A percentile compares a stretch with the other conserved stretches of the same genome.
These are phyloP conservation scores for Kodamaea kakaduensis DNA, from an alignment of 805 yeast species.

Conservation along the genomic window DNA sequence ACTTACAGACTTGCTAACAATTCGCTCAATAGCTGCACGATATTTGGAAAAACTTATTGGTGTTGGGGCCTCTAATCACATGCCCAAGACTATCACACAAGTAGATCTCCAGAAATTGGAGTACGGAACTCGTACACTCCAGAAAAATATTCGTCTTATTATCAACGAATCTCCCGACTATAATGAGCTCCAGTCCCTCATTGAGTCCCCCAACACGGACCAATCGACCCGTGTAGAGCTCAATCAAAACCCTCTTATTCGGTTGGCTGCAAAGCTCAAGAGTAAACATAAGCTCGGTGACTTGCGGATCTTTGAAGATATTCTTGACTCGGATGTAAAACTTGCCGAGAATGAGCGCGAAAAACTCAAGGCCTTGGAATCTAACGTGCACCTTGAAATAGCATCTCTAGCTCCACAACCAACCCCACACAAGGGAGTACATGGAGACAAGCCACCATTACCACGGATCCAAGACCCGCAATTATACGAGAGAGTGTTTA, in stretches of 20 bases:
- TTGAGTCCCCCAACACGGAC: conserved; percentile 30
- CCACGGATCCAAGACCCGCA: conserved; percentile 62
- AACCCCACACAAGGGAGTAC: conserved; percentile 10
- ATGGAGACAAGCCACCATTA: conserved; percentile 47
- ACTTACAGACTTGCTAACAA: too few species aligned
- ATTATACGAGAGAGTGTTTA: conserved; percentile 67
- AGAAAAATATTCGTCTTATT: conserved; percentile 14
- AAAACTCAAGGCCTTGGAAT: conserved; percentile 4
- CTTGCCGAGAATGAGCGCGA: conserved; percentile 14
- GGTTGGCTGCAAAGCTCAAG: conserved; percentile 58
- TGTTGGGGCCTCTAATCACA: too few species aligned
- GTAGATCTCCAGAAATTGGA: conserved; percentile 39
- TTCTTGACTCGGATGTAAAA: conserved; percentile 39
- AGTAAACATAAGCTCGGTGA: conserved; percentile 46
- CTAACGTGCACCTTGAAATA: conserved; percentile 8
- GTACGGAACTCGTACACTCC: conserved; percentile 33
- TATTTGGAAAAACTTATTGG: too few species aligned
- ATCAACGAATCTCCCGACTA: conserved; percentile 52
- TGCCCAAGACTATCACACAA: conserved; percentile 6
- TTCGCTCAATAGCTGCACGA: too few species aligned
- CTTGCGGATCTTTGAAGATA: conserved; percentile 53
- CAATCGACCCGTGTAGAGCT: conserved; percentile 48
- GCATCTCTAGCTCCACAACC: conserved; percentile 7
- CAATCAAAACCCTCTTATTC: conserved; percentile 49
- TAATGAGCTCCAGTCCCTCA: conserved; percentile 33